Evolutionary conservation across 83 land plant genomes (phyloP).

Genomic region (Picea mariana): DNA sequence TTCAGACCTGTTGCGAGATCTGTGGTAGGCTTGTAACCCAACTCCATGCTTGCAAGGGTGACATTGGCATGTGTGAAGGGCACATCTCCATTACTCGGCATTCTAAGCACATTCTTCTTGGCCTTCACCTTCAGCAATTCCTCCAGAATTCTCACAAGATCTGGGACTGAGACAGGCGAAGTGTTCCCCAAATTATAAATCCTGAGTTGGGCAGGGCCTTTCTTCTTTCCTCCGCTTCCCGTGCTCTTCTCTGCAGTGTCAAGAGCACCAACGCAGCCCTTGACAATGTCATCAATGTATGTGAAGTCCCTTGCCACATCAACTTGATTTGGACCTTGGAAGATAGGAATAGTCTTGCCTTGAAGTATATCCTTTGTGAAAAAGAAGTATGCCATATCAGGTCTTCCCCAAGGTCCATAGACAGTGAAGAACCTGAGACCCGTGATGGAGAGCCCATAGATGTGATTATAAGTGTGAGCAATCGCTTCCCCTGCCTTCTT

Average conservation of each 20-base stretch:
- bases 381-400: conserved; percentile 73
- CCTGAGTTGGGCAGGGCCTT: conserved; percentile 43
- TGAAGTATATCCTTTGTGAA: conserved; percentile 54
- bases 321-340: conserved; percentile 34
- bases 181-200: too few relatives aligned
- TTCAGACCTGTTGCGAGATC: conserved; percentile 51
- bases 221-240: conserved; percentile 63
- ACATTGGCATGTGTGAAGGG: conserved; percentile 60
- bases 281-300: conserved; percentile 66
- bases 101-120: conserved; percentile 34
- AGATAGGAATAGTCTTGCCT: conserved; percentile 49
- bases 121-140: conserved; percentile 51
- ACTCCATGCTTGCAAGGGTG: conserved; percentile 41
- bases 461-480: conserved; percentile 64
- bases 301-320: conserved; percentile 71
- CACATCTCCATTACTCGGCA: conserved; percentile 66
- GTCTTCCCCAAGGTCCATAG: conserved; percentile 72
- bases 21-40: conserved; percentile 55
- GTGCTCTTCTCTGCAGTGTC: conserved; percentile 67
- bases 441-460: conserved; percentile 56
- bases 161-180: conserved; percentile 43
- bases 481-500: conserved; percentile 70
- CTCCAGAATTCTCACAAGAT: conserved; percentile 54
- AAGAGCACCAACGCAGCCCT: conserved; percentile 54
- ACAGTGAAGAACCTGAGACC: conserved; percentile 68